Evolutionary conservation across 139 green algal species (phyloP).

Genomic region (Picochlorum costavermella): DNA sequence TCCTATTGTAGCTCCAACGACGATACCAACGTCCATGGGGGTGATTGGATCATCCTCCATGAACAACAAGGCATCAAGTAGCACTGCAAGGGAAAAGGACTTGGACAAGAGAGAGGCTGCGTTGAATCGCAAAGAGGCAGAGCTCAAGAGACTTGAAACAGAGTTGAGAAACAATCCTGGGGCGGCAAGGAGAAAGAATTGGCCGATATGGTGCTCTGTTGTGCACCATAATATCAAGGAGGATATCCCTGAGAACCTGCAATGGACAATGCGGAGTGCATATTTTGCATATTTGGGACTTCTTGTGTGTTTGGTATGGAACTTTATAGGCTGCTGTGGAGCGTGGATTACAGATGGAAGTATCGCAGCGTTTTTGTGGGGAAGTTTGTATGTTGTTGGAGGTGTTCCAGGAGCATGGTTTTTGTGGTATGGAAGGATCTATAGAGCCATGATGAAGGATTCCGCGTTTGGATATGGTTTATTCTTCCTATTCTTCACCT

Average conservation of each 20-base stretch:
- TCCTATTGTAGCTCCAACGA: not conserved
- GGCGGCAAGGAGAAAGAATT: conserved; percentile 42
- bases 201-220: conserved; percentile 44
- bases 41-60: not conserved
- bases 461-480: conserved; percentile 32
- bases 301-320: conserved; percentile 35
- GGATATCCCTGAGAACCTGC: conserved; percentile 31
- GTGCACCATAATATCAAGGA: conserved; percentile 47
- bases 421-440: conserved; percentile 48
- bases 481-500: conserved; percentile 34
- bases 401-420: conserved; percentile 36
- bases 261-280: conserved; percentile 24
- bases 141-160: conserved; percentile 32
- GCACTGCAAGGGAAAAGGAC: conserved; percentile 27
- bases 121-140: conserved; percentile 22
- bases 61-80: not conserved
- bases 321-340: conserved; percentile 31
- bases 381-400: conserved; percentile 31
- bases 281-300: conserved; percentile 46
- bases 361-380: conserved; percentile 33
- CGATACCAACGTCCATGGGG: not conserved
- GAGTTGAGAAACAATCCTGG: conserved; percentile 22
- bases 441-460: conserved; percentile 52
- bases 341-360: conserved; percentile 17
- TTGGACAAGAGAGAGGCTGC: conserved; percentile 38